These are phyloP conservation scores for Chytriomyces confervae DNA, from an alignment of 192 early-diverging fungal genomes.

Conservation along the genomic window DNA sequence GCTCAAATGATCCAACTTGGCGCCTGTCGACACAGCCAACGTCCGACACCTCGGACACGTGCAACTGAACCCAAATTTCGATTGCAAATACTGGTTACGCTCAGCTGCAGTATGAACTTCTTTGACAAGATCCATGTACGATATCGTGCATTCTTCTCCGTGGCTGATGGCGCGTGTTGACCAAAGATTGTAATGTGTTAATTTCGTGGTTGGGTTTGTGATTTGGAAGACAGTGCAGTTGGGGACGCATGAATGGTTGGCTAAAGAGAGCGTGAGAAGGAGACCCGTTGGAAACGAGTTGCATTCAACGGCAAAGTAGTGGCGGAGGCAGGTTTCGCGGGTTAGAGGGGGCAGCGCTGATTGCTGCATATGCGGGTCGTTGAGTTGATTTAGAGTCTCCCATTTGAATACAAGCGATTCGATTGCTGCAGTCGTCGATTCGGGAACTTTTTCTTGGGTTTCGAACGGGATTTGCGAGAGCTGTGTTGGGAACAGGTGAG, in stretches of 20 bases:
- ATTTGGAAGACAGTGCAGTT: constrained; percentile 28
- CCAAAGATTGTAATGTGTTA: constrained; percentile 19
- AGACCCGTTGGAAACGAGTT: constrained; percentile 40
- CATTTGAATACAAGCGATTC: not conserved
- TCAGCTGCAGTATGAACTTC: constrained; percentile 22
- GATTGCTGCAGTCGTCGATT: not conserved
- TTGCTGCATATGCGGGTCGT: not conserved
- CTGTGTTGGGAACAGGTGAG: constrained; percentile 19
- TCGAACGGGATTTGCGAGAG: not conserved
- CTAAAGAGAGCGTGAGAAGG: constrained; percentile 17
- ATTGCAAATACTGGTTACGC: constrained; percentile 15
- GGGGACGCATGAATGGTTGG: constrained; percentile 35
- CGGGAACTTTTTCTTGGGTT: constrained; percentile 4
- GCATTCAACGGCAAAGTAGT: constrained; percentile 35
- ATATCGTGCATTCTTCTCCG: constrained; percentile 38
- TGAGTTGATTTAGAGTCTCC: not conserved
- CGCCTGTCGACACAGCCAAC: not conserved
- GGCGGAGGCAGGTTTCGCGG: constrained; percentile 3
- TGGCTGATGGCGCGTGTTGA: constrained; percentile 11
- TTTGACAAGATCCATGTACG: constrained; percentile 31
- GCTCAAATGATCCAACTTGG: no score
- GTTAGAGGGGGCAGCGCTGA: not conserved
- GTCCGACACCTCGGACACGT: constrained; percentile 21
- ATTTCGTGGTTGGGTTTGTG: not conserved
- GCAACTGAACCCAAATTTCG: constrained; percentile 30